A percentile compares a stretch with the other conserved stretches of the same genome.
Conservation (phyloP, 2,329 filamentous ascomycete species). For the Penicillium sp. region DNA sequence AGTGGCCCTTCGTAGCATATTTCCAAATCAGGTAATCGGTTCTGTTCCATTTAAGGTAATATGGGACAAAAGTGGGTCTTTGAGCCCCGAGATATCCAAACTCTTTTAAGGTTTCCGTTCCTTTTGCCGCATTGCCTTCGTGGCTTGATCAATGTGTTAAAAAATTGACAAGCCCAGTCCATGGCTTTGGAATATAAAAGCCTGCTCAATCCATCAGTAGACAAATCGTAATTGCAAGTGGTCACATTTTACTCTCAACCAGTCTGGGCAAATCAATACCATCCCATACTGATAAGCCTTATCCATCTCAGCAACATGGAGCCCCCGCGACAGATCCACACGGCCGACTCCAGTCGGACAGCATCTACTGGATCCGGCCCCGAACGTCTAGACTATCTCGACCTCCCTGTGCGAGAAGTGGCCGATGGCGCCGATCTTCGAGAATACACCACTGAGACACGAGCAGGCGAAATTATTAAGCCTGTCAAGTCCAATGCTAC, state of each 20-base stretch:
- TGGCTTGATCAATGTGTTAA: neutral
- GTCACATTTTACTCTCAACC: neutral
- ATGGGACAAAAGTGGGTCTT: neutral
- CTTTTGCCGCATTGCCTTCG: constrained; percentile 2
- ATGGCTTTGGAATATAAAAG: constrained; percentile 14
- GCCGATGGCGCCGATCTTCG: constrained; percentile 59
- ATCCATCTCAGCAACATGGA: constrained; percentile 16
- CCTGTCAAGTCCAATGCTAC: constrained; percentile 55
- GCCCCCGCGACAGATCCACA: constrained; percentile 10
- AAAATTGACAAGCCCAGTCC: neutral
- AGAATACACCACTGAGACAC: constrained; percentile 65
- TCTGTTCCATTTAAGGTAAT: constrained; percentile 18
- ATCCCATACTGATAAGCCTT: neutral
- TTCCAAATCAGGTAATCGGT: constrained; percentile 17
- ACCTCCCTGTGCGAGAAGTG: constrained; percentile 66
- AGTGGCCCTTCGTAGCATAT: constrained; percentile 20
- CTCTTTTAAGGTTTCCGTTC: neutral
- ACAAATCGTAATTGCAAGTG: neutral
- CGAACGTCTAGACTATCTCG: constrained; percentile 43
- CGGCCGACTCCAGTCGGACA: constrained; percentile 23
- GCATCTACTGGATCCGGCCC: constrained; percentile 22
- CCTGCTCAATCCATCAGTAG: neutral
- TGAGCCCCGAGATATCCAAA: neutral
- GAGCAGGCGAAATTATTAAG: constrained; percentile 60
- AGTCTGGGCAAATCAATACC: constrained; percentile 2